Evolutionary conservation across 148 eudicot genomes (phyloP), one percentile per base, ranked within the genome.

Genomic region (Heliosperma pusillum): DNA sequence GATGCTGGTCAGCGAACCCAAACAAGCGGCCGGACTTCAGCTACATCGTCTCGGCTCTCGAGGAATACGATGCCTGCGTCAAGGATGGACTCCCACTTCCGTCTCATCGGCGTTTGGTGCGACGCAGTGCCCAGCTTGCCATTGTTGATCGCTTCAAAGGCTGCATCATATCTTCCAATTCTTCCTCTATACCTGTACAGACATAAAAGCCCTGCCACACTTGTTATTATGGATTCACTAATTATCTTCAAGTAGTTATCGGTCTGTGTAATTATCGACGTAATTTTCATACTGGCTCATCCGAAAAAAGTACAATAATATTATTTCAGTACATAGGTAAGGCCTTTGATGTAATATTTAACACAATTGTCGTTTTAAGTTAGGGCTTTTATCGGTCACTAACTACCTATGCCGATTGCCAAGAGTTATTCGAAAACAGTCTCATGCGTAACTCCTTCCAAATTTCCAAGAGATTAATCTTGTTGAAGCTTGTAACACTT

Each of bases 41-140:
- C 62, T 79, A 86, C 80, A 94, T 94, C 2, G 98, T 94, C 1
- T 77, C 85, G 0, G 86, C 93, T 47, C 57, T 94, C 19, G 91
- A 91, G 73, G 90, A 90, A 76, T 91, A 89, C 25, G 98, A 94
- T 9, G 87, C 85, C 68, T 95, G 98, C 50, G 89, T 89, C 7
- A 92, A 89, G 82, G 98, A 92, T 42, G 98, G 98, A 26, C 97
- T 92, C 26, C 98, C 98, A 13, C 86, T 95, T 7, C 80, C 92
- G 11, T 86, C 87, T 24, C 92, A 89, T 77, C 77, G 87, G 44
- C 83, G 88, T 21, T 72, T 90, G 24, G 88, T 89, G 5, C 80
- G 79, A 29, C 80, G 86, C 15, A 92, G 86, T 47, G 83, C 75
- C 16, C 88, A 85, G 19, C 88, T 83, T 56, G 81, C 74, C 42